phyloP scores from a whole-genome alignment of 176 grass and related monocot genomes.

The Sorghum bicolor region Sorghum_bicolor_NCBIv3 NC_012873.2:62410001-62410500 shows the following conservation, averaged over 20 bases:
- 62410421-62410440: constrained; percentile 7
- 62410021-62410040: constrained; percentile 15
- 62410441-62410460: neutral
- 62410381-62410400: neutral
- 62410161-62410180: constrained; percentile 15
- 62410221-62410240: constrained; percentile 28
- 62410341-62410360: constrained; percentile 14
- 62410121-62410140: constrained; percentile 32
- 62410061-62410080: constrained; percentile 25
- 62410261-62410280: constrained; percentile 50
- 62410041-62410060: constrained; percentile 35
- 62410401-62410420: constrained; percentile 24
- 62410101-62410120: constrained; percentile 37
- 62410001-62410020: constrained; percentile 20
- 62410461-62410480: neutral
- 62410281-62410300: constrained; percentile 33
- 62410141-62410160: constrained; percentile 50
- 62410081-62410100: constrained; percentile 33
- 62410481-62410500: neutral
- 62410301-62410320: constrained; percentile 24
- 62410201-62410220: neutral
- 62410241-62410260: constrained; percentile 29
- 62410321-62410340: constrained; percentile 11
- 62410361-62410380: constrained; percentile 4
- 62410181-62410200: constrained; percentile 13